Conservation (phyloP, 768 basidiomycete genomes). For the Crepidotus variabilis region DNA sequence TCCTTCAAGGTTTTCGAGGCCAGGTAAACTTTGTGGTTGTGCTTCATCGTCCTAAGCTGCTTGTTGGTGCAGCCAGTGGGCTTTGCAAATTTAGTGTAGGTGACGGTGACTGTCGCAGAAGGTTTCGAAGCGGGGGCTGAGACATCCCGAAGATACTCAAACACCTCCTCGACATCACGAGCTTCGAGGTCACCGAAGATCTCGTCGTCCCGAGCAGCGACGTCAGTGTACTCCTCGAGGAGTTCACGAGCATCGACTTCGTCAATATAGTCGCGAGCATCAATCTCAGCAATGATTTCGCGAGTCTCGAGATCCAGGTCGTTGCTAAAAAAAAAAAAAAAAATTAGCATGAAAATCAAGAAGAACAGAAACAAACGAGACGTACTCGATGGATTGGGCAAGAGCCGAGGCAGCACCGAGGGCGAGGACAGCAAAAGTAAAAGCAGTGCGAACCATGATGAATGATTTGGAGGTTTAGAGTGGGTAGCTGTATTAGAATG, state of each 20-base stretch:
- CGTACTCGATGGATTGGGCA: slow-evolving; percentile 25
- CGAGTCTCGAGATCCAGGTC: slow-evolving; percentile 18
- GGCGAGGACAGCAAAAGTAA: slow-evolving; percentile 28
- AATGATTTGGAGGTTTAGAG: slow-evolving; percentile 6
- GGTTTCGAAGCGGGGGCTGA: slow-evolving; percentile 1
- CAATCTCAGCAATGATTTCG: slow-evolving; percentile 17
- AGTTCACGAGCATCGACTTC: slow-evolving; percentile 19
- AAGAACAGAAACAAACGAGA: background rate
- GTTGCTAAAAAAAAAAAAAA: background rate
- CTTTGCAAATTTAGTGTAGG: slow-evolving; percentile 1
- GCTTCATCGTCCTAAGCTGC: background rate
- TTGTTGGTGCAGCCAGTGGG: background rate
- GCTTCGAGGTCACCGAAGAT: slow-evolving; percentile 17
- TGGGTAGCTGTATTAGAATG: slow-evolving; percentile 4
- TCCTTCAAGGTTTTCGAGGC: background rate
- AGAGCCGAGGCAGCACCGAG: slow-evolving; percentile 25
- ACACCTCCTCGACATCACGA: slow-evolving; percentile 21
- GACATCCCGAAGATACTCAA: slow-evolving; percentile 15
- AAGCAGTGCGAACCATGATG: slow-evolving; percentile 28
- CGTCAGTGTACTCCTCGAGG: slow-evolving; percentile 15
- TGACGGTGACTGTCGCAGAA: slow-evolving; percentile 1
- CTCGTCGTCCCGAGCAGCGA: slow-evolving; percentile 9
- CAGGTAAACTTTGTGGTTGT: background rate
- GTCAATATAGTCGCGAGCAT: slow-evolving; percentile 19
- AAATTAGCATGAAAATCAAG: background rate